These are phyloP conservation scores for Arctium minus DNA, from an alignment of 129 eudicot species.

Conservation along the genomic window DNA sequence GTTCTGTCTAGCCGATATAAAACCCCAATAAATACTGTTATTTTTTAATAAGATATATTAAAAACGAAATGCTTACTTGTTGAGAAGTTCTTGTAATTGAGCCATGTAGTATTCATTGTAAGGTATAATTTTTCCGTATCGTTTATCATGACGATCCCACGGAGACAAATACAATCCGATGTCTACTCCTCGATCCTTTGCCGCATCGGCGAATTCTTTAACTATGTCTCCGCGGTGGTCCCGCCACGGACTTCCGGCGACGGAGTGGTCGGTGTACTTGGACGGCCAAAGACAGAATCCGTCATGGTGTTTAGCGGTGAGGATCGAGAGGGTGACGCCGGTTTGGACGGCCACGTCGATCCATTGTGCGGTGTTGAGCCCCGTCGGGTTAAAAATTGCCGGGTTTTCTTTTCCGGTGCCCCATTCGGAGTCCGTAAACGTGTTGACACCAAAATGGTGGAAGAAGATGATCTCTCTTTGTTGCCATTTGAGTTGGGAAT, in stretches of 20 bases:
- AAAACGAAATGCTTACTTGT: constrained; percentile 35
- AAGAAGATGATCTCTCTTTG: constrained; percentile 85
- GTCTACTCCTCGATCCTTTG: constrained; percentile 59
- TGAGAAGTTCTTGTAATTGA: constrained; percentile 83
- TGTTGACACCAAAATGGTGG: constrained; percentile 89
- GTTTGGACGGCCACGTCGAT: constrained; percentile 56
- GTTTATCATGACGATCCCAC: constrained; percentile 84
- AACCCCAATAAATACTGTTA: not conserved
- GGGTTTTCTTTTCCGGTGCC: constrained; percentile 84
- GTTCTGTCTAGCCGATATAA: not conserved
- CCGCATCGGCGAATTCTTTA: constrained; percentile 50
- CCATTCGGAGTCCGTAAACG: constrained; percentile 87
- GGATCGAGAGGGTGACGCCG: constrained; percentile 63
- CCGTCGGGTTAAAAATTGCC: constrained; percentile 58
- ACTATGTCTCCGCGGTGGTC: constrained; percentile 78
- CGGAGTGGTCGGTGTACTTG: constrained; percentile 79
- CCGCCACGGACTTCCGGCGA: constrained; percentile 62
- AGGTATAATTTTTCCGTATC: constrained; percentile 57
- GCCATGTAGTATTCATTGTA: constrained; percentile 88
- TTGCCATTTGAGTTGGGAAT: constrained; percentile 88
- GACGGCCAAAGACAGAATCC: constrained; percentile 98
- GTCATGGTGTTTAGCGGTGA: constrained; percentile 91
- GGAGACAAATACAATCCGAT: constrained; percentile 79
- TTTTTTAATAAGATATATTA: not conserved
- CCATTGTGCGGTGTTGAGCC: constrained; percentile 76